Evolutionary conservation across 352 stramenopile species (phyloP).

Genomic region (Elongisporangium undulatum): DNA sequence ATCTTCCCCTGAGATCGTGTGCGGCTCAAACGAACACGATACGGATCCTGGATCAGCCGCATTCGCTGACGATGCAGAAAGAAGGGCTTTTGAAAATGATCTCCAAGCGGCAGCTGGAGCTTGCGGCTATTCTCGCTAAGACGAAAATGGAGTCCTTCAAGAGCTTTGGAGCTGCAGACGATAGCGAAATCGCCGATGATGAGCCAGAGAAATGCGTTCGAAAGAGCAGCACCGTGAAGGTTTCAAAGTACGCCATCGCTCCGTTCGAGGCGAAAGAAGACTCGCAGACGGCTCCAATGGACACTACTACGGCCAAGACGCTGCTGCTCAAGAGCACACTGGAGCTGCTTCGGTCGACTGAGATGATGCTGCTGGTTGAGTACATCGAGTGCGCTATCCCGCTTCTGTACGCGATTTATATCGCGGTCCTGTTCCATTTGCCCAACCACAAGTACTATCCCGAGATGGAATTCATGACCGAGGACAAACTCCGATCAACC

Average conservation of each 20-base stretch:
- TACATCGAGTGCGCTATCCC: constrained; percentile 7
- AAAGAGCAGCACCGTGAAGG: background rate
- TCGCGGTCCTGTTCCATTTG: constrained; percentile 2
- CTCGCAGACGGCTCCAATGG: background rate
- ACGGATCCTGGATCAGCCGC: background rate
- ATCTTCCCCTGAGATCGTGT: background rate
- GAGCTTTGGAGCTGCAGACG: background rate
- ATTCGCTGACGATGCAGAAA: background rate
- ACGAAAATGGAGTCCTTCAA: background rate
- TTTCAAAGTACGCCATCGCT: background rate
- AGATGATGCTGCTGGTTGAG: constrained; percentile 6
- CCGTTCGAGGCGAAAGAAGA: background rate
- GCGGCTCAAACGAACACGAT: background rate
- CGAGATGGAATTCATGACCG: constrained; percentile 3
- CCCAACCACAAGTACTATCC: constrained; percentile 9
- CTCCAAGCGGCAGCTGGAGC: background rate
- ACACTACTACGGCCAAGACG: background rate
- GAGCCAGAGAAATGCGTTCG: background rate
- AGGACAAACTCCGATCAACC: background rate
- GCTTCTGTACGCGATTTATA: constrained; percentile 5
- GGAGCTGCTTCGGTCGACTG: background rate
- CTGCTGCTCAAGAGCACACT: background rate
- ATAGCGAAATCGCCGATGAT: background rate
- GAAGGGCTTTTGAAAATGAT: background rate
- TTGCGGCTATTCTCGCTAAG: background rate